phyloP scores from a whole-genome alignment of 2,329 filamentous ascomycete genomes.

The Mycosphaerella sp. region DNA sequence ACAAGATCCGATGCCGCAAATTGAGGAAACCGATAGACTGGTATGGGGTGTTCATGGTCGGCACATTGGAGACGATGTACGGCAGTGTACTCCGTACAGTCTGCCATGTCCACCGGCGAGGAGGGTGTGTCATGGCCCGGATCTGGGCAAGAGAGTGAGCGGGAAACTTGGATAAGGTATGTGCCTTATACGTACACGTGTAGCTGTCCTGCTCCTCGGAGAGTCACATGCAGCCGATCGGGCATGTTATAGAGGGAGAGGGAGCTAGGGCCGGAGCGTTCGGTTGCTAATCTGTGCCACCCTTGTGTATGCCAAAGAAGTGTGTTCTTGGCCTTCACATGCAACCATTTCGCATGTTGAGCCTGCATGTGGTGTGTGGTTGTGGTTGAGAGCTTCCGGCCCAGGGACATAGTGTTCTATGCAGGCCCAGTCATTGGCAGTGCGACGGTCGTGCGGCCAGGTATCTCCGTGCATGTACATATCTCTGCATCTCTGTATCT shows the following conservation, averaged over 20 bases:
- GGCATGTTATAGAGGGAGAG: not conserved
- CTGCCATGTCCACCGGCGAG: not conserved
- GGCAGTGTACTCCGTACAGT: not conserved
- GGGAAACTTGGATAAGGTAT: not conserved
- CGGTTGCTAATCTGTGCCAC: not conserved
- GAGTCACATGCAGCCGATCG: constrained; percentile 2
- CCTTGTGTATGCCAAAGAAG: not conserved
- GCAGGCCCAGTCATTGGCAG: not conserved
- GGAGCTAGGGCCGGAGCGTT: not conserved
- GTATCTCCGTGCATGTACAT: too few relatives aligned
- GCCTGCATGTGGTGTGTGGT: not conserved
- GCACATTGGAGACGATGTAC: not conserved
- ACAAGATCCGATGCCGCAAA: not conserved
- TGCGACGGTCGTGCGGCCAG: not conserved
- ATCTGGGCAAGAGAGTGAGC: not conserved
- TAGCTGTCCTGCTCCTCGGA: too few relatives aligned
- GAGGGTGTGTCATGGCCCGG: not conserved
- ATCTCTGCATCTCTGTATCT: too few relatives aligned
- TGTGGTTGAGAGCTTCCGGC: not conserved
- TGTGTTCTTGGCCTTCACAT: not conserved
- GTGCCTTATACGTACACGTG: too few relatives aligned
- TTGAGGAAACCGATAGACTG: not conserved
- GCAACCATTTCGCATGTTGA: not conserved
- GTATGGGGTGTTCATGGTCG: not conserved
- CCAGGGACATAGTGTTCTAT: not conserved